These are phyloP conservation scores for Gonapodya prolifera DNA, from an alignment of 192 early-diverging fungal species.

Conservation along the genomic window DNA sequence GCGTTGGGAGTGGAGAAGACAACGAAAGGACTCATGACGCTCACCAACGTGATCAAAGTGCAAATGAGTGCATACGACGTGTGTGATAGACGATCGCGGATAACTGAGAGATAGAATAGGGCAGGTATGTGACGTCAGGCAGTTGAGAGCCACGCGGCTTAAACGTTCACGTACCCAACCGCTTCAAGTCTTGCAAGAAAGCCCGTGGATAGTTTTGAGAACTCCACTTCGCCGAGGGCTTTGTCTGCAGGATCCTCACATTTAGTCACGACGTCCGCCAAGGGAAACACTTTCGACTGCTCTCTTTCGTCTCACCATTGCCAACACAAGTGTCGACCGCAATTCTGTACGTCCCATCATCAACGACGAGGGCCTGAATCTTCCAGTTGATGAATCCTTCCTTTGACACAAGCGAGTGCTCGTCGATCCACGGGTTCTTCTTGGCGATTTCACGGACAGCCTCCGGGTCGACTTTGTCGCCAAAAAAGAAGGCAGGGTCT, in stretches of 20 bases:
- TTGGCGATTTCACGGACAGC: background rate
- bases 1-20: too few species aligned
- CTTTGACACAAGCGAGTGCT: background rate
- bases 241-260: background rate
- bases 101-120: background rate
- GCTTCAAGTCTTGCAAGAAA: background rate
- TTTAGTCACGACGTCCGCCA: too few species aligned
- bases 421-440: background rate
- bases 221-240: background rate
- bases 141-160: too few species aligned
- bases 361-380: constrained; percentile 3
- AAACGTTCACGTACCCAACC: background rate
- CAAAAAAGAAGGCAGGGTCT: background rate
- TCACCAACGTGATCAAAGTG: constrained; percentile 3
- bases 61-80: constrained; percentile 5
- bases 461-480: background rate
- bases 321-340: constrained; percentile 2
- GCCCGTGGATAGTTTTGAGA: background rate
- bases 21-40: too few species aligned
- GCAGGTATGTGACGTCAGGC: too few species aligned
- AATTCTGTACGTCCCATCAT: background rate
- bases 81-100: background rate
- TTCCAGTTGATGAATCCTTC: background rate
- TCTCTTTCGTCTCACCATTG: background rate
- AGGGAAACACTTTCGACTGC: too few species aligned